Evolutionary conservation across 768 basidiomycete genomes (phyloP).

Genomic region (Neoboletus subvelutipes): DNA sequence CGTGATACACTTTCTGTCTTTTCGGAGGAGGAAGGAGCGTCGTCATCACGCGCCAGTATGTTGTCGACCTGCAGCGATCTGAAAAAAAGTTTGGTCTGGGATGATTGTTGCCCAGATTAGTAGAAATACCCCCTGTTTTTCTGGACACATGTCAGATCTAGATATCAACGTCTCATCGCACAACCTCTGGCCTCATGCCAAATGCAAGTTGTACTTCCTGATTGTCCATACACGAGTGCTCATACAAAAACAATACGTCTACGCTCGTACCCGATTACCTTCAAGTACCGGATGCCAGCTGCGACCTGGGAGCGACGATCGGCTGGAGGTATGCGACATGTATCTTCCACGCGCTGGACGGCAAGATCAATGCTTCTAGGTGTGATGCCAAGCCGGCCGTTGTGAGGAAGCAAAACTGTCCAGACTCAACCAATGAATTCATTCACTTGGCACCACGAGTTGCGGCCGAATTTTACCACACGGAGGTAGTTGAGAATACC

Average conservation of each 20-base stretch:
- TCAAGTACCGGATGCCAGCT: neutral
- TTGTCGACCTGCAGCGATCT: neutral
- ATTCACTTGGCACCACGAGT: neutral
- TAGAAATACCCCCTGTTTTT: constrained; percentile 18
- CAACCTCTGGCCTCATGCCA: neutral
- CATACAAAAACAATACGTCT: neutral
- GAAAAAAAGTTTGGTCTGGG: neutral
- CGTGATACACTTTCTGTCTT: constrained; percentile 80
- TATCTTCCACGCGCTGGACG: neutral
- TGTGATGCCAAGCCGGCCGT: neutral
- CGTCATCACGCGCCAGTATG: constrained; percentile 54
- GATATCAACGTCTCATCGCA: too few relatives aligned
- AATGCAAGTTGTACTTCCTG: neutral
- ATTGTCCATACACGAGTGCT: neutral
- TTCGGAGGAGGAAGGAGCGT: constrained; percentile 87
- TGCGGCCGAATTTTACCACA: neutral
- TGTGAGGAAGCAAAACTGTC: neutral
- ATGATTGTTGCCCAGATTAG: constrained; percentile 4
- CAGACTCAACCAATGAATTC: neutral
- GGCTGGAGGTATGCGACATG: neutral
- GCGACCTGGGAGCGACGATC: neutral
- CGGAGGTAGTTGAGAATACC: neutral
- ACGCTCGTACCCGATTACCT: neutral
- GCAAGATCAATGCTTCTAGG: neutral
- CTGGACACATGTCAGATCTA: neutral